These are phyloP conservation scores for Aspergillus sp. DNA, from an alignment of 2,329 filamentous ascomycete species.

Conservation along the genomic window DNA sequence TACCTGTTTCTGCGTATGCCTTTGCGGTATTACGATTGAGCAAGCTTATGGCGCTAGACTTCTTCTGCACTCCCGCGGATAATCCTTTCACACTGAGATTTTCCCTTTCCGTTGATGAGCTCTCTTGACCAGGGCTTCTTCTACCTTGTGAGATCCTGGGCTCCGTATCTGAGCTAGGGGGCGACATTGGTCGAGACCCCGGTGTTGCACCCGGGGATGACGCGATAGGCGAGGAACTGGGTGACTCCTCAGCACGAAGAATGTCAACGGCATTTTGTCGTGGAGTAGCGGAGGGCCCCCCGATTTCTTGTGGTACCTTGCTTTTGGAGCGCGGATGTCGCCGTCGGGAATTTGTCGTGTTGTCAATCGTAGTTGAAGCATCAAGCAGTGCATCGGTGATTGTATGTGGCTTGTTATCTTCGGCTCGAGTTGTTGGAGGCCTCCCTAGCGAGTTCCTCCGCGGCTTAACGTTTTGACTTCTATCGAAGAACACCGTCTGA, in stretches of 20 bases:
- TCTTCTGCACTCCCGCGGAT: constrained; percentile 34
- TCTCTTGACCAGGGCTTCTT: constrained; percentile 29
- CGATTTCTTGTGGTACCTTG: constrained; percentile 38
- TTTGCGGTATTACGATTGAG: constrained; percentile 60
- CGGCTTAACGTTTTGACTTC: constrained; percentile 58
- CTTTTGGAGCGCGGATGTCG: constrained; percentile 41
- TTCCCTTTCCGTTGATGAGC: constrained; percentile 32
- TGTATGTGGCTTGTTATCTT: constrained; percentile 61
- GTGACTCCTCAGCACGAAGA: constrained; percentile 27
- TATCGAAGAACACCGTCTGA: constrained; percentile 91
- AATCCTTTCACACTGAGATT: constrained; percentile 29
- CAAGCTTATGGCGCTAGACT: constrained; percentile 60
- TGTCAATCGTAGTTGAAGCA: constrained; percentile 84
- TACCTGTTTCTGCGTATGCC: constrained; percentile 64
- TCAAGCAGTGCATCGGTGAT: constrained; percentile 90
- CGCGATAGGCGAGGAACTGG: constrained; percentile 33
- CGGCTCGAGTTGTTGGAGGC: constrained; percentile 29
- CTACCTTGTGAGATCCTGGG: constrained; percentile 28
- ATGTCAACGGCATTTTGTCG: constrained; percentile 24
- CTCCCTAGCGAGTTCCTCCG: constrained; percentile 27
- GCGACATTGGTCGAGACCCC: constrained; percentile 34
- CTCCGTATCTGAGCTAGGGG: constrained; percentile 35
- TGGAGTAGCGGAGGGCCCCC: constrained; percentile 13
- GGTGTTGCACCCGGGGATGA: constrained; percentile 36
- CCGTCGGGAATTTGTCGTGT: constrained; percentile 52